A percentile compares a stretch with the other conserved stretches of the same genome.
Evolutionary conservation across 345 rosid genomes (phyloP).

Genomic region (Leavenworthia alabamica): DNA sequence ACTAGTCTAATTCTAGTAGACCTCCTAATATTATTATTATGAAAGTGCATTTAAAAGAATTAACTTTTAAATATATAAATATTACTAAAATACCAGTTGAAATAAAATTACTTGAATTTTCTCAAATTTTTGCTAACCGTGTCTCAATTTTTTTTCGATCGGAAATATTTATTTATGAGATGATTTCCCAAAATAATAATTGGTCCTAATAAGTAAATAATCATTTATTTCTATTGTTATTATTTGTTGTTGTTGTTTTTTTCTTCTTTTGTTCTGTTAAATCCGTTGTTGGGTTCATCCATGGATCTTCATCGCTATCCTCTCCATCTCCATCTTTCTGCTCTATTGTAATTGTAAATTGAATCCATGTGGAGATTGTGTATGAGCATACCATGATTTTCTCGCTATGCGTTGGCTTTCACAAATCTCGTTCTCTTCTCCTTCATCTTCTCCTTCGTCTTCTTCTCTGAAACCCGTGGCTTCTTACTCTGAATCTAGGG

Average conservation of each 20-base stretch:
- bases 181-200: conserved; percentile 4
- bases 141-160: neutral
- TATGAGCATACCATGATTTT: conserved; percentile 35
- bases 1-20: too few species aligned
- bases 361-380: neutral
- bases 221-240: neutral
- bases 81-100: too few species aligned
- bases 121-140: too few species aligned
- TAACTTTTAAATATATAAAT: too few species aligned
- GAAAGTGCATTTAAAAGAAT: too few species aligned
- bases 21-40: too few species aligned
- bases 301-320: conserved; percentile 25
- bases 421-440: conserved; percentile 44
- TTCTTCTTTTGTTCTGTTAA: conserved; percentile 20
- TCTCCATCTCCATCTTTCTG: conserved; percentile 12
- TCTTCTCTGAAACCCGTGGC: conserved; percentile 22
- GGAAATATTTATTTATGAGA: neutral
- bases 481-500: conserved; percentile 23
- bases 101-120: too few species aligned
- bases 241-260: neutral
- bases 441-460: conserved; percentile 35
- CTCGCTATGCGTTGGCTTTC: conserved; percentile 75
- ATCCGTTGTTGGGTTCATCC: conserved; percentile 29
- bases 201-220: conserved; percentile 2
- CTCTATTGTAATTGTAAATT: neutral